Base-by-base conservation (phyloP, 148 eudicot species). In the Bassia scoparia region DNA sequence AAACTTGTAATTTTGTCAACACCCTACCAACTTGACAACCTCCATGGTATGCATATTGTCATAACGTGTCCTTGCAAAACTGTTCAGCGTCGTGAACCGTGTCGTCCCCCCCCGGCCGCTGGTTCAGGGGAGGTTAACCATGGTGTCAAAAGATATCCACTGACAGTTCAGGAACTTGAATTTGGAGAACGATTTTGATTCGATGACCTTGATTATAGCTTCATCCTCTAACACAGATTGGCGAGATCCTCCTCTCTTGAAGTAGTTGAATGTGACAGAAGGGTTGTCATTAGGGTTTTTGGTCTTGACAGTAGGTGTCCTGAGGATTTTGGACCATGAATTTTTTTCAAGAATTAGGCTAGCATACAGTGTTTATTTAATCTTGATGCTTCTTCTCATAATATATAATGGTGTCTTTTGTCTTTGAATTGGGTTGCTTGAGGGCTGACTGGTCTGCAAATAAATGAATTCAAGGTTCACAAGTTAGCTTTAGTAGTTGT, bases 21-120 rank as follows among this genome's bases (percentile, higher is more conserved):
- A 87, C 90, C 64, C 41, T 73, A 27, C 83, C 88, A 62, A 87
- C 88, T 61, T 81, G 85, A 18, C 91, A 87, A 2, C 91, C 91
- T 0, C 89, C 91, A 62, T 85, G 88, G n/a, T 85, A 87, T 85
- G 91, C 88, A 87, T 62, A 87, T 85, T n/a, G 91, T 87, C 81
- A 81, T 81, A 0, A 87, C 89, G 88, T 87, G 50, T 85, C 89
- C 69, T 70, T 79, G 16, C 91, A 87, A 73, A 74, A 87, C 31
- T 81, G 81, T 23, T 79, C 80, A 84, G 55, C 61, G 71, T 38
- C 2, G 79, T 70, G 37, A 80, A 75, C 29, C 12, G 62, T 49
- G 72, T 80, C 76, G 12, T 58, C 37, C 37, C 23, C 2, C 63
- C 46, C 71, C 0, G 76, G 79, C 29, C 30, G 7, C 66, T 34